Evolutionary conservation across 371 early-diverging fungal species (phyloP).

Genomic region (Coemansia sp.): DNA sequence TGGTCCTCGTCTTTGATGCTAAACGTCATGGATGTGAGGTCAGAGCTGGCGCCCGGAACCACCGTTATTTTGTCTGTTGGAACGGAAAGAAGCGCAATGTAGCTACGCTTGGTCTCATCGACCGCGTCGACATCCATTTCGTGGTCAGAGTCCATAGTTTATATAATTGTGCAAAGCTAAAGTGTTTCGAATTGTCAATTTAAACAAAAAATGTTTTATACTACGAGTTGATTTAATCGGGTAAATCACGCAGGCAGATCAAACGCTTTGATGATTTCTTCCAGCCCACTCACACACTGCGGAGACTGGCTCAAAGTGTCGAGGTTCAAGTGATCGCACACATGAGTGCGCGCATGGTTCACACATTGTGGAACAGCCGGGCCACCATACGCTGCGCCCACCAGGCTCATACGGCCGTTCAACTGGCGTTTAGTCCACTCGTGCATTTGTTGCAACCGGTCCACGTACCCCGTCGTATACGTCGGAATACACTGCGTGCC

Average conservation of each 20-base stretch:
- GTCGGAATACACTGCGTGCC: constrained; percentile 89
- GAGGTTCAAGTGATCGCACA: constrained; percentile 55
- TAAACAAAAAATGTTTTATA: background rate
- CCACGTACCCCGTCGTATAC: constrained; percentile 79
- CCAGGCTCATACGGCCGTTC: constrained; percentile 63
- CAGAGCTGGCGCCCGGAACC: constrained; percentile 64
- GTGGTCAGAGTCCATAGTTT: background rate
- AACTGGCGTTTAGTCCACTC: constrained; percentile 56
- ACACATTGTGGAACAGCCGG: constrained; percentile 89
- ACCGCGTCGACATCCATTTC: constrained; percentile 11
- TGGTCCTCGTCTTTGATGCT: constrained; percentile 92
- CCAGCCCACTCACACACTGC: constrained; percentile 60
- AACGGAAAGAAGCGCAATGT: constrained; percentile 38
- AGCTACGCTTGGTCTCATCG: constrained; percentile 6
- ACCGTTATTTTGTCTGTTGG: constrained; percentile 40
- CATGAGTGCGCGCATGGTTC: constrained; percentile 68
- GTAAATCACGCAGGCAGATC: constrained; percentile 4
- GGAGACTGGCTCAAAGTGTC: constrained; percentile 40
- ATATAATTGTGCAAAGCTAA: background rate
- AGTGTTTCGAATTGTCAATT: background rate
- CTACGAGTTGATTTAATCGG: background rate
- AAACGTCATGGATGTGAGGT: constrained; percentile 82
- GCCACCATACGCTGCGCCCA: constrained; percentile 81
- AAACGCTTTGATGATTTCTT: constrained; percentile 40
- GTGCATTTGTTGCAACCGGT: constrained; percentile 65